Percentiles rank a stretch among this genome's conserved stretches.
Evolutionary conservation across 2,329 filamentous ascomycete species (phyloP).

Genomic region (Xylaria sp.): DNA sequence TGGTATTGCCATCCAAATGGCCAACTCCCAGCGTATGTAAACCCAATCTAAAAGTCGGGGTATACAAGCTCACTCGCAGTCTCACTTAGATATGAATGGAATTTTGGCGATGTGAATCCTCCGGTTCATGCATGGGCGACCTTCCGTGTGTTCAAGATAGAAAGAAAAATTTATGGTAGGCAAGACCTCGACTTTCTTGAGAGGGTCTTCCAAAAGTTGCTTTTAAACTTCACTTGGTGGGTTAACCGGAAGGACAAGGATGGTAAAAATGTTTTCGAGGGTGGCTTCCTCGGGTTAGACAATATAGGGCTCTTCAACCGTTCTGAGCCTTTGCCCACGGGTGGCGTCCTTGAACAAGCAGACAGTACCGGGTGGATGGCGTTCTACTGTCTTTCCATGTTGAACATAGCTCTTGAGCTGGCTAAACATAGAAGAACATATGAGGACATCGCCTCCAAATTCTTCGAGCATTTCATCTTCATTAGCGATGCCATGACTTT

Average conservation of each 20-base stretch:
- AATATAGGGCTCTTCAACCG: conserved; percentile 98
- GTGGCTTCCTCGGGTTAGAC: conserved; percentile 93
- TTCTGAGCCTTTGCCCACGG: conserved; percentile 92
- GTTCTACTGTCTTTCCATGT: conserved; percentile 95
- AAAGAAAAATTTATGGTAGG: conserved; percentile 94
- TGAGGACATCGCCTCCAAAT: conserved; percentile 97
- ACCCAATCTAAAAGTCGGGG: not conserved
- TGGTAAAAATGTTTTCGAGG: conserved; percentile 97
- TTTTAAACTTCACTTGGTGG: conserved; percentile 99
- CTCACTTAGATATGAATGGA: conserved; percentile 79
- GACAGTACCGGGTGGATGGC: conserved; percentile 99
- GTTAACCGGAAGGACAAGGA: conserved; percentile 95
- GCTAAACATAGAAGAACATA: conserved; percentile 95
- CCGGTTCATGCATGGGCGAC: conserved; percentile 97
- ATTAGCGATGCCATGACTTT: conserved; percentile 98
- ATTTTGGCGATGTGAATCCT: conserved; percentile 96
- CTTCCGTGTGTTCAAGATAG: conserved; percentile 97
- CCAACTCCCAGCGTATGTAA: conserved; percentile 82
- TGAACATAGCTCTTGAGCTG: conserved; percentile 94
- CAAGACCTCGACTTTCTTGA: conserved; percentile 96
- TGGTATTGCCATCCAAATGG: conserved; percentile 99
- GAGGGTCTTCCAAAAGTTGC: conserved; percentile 93
- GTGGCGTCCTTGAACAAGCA: conserved; percentile 92
- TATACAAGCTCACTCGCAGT: conserved; percentile 7
- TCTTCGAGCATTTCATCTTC: conserved; percentile 98